Base-by-base conservation (phyloP, 768 basidiomycete species). In the Tulasnella sp. region DNA sequence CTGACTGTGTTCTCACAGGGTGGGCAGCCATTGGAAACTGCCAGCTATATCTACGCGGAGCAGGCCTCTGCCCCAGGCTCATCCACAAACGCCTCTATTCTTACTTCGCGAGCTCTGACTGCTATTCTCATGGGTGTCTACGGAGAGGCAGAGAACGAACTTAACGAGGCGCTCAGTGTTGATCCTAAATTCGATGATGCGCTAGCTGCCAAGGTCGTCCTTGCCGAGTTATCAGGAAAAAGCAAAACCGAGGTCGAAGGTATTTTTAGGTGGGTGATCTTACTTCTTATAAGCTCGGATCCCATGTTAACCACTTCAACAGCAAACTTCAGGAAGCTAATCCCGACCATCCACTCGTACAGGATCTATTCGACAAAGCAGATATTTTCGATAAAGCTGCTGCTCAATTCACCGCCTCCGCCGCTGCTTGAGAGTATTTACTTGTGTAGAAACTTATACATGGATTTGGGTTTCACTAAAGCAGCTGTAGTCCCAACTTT, bases 71-170 rank as follows among this genome's bases (percentile, higher is more conserved):
- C 74, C 79, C 12, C 83, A 81, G 0, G 74, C 81, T 8, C 78
- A 81, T 58, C 68, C 2, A 44, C 53, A 10, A 56, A 56, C 39
- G 51, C 53, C 3, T 20, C 28, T 13, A 56, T 89, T 28, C 72
- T 89, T 35, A 80, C 83, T 19, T 77, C 82, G n/a, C 77, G 86
- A 55, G 85, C 83, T 7, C 74, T 87, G 24, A 79, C 79, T 24
- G 79, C 84, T 37, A 75, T 88, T n/a, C 67, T 89, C 45, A 73
- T 80, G 16, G 81, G 81, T 54, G 83, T 88, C 58, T 66, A 83
- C 42, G 66, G 70, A 20, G 82, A 78, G 49, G 86, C 85, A n/a
- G 78, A 77, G 63, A 84, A 82, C 3, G 84, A 86, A 60, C 64
- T 89, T 47, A 82, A 85, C 57, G 85, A 88, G 62, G 78, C 84